phyloP scores from a whole-genome alignment of 2,329 filamentous ascomycete genomes.

The Trichoderma sp. region DNA sequence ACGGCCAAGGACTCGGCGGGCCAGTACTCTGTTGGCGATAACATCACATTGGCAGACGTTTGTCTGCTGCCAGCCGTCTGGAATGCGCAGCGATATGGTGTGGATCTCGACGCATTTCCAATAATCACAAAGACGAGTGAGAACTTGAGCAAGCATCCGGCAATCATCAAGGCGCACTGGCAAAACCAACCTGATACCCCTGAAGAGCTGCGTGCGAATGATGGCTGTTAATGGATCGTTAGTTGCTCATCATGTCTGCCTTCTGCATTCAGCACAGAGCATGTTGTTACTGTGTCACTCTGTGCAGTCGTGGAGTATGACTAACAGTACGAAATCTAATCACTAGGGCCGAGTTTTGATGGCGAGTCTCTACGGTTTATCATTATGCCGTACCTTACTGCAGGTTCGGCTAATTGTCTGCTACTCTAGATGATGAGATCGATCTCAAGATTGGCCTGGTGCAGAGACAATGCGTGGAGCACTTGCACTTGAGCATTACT shows the following conservation, averaged over 20 bases:
- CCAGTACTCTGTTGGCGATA: slow-evolving; percentile 57
- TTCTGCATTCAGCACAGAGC: not conserved
- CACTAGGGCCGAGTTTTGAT: not conserved
- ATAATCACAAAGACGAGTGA: slow-evolving; percentile 48
- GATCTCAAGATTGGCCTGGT: not conserved
- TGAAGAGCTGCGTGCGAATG: slow-evolving; percentile 33
- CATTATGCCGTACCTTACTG: not conserved
- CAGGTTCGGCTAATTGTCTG: not conserved
- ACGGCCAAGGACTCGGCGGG: slow-evolving; percentile 45
- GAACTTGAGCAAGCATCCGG: slow-evolving; percentile 50
- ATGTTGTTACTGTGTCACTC: not conserved
- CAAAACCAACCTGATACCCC: slow-evolving; percentile 54
- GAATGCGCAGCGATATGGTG: slow-evolving; percentile 56
- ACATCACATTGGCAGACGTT: slow-evolving; percentile 59
- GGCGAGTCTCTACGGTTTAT: not conserved
- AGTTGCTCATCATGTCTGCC: not conserved
- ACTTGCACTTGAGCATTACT: not conserved
- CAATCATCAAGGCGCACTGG: slow-evolving; percentile 56
- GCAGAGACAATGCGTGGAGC: not conserved
- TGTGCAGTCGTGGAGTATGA: not conserved
- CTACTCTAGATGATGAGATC: not conserved
- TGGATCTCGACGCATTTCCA: slow-evolving; percentile 54
- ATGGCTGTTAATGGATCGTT: not conserved
- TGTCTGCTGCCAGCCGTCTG: slow-evolving; percentile 60
- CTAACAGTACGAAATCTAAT: not conserved